Evolutionary conservation across 768 basidiomycete genomes (phyloP), one percentile per base, ranked within the genome.

Genomic region (Pseudohyphozyma bogoriensis): DNA sequence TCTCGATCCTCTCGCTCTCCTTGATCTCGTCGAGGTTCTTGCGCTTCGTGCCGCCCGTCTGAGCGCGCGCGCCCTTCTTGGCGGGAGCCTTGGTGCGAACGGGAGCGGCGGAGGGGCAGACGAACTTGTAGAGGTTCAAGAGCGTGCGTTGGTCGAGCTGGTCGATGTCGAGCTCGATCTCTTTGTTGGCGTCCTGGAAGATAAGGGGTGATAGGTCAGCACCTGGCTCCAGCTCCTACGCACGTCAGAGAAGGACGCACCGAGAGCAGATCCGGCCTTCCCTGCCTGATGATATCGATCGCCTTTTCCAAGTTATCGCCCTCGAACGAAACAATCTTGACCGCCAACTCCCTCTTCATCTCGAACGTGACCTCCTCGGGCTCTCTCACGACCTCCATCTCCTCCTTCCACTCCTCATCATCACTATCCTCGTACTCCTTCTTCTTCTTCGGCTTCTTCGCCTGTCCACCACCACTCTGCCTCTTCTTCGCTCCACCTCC

Each of bases 81-180:
- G 51, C 58, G 36, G 59, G 54, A 6, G 56, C 28, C 53, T 68
- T 68, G n/a, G n/a, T n/a, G 35, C 62, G 62, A 4, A 37, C 53
- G 29, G 54, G 40, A 24, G 56, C 64, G 32, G 58, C 42, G 37
- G 42, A 55, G 33, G 62, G 62, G 55, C 62, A 63, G 66, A 96
- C 93, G 71, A 88, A 90, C 75, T 93, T 92, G 78, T 96, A 99
- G 32, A 99, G 80, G 75, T 89, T 89, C 55, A 86, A 86, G 55
- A 96, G 82, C 47, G 95, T 92, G 33, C 81, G 74, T 10, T 87
- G 79, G 51, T 95, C 92, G 35, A 99, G 78, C 42, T 83, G 78
- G 71, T 97, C 95, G 71, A 99, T 97, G 75, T 99, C 95, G 45
- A 99, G 82, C 74, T 99, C 95, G 70, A 99, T 96, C 77, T 99